phyloP scores from a whole-genome alignment of 2,329 filamentous ascomycete species.

The Lachnellula hyalina region DNA sequence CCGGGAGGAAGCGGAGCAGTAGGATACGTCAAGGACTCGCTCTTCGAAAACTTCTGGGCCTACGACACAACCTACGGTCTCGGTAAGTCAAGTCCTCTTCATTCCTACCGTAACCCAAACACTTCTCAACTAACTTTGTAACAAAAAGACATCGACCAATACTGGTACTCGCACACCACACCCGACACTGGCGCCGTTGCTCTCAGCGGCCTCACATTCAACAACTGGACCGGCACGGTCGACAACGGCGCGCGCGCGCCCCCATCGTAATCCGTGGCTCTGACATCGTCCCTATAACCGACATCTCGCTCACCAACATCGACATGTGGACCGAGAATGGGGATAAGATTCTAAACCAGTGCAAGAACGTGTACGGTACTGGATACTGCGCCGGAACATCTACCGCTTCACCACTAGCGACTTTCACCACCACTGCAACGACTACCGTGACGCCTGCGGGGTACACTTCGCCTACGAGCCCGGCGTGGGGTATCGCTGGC shows the following conservation, averaged over 20 bases:
- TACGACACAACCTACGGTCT: constrained; percentile 23
- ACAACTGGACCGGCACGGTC: constrained; percentile 32
- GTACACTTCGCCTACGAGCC: constrained; percentile 26
- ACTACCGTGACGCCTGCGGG: constrained; percentile 22
- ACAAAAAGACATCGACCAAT: constrained; percentile 21
- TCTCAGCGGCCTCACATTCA: constrained; percentile 23
- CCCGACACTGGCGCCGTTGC: constrained; percentile 26
- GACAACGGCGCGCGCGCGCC: constrained; percentile 28
- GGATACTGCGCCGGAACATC: constrained; percentile 27
- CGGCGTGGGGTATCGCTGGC: constrained; percentile 31
- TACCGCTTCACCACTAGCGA: constrained; percentile 13
- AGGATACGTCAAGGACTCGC: constrained; percentile 33
- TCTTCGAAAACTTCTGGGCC: constrained; percentile 30
- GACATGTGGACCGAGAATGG: constrained; percentile 32
- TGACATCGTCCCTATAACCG: constrained; percentile 29
- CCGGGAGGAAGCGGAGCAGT: constrained; percentile 31
- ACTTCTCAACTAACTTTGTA: background rate
- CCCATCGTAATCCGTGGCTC: constrained; percentile 31
- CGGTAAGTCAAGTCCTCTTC: constrained; percentile 1
- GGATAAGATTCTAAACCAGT: constrained; percentile 28
- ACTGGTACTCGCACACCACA: constrained; percentile 22
- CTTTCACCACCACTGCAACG: constrained; percentile 25
- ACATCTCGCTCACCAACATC: constrained; percentile 33
- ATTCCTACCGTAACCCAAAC: background rate
- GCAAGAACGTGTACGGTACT: constrained; percentile 33